Conservation (phyloP, 805 yeast genomes). For the Suhomyces xylopsoci region DNA sequence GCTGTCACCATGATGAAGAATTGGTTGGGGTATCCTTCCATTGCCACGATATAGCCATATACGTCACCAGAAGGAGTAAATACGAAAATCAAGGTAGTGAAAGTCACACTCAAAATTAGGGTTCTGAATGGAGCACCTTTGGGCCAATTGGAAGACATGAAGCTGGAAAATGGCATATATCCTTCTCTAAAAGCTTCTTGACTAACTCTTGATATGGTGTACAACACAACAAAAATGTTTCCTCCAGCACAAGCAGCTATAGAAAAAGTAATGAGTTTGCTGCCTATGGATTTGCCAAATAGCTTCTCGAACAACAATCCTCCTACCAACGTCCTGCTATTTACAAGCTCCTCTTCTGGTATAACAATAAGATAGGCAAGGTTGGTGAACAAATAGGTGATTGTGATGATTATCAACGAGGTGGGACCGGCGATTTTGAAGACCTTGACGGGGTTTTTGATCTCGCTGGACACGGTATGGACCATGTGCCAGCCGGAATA, state of each 20-base stretch:
- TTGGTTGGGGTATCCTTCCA: conserved; percentile 52
- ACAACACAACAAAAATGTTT: conserved; percentile 58
- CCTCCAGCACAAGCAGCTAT: conserved; percentile 63
- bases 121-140: conserved; percentile 55
- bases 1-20: conserved; percentile 51
- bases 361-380: conserved; percentile 55
- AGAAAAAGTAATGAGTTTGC: conserved; percentile 51
- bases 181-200: conserved; percentile 69
- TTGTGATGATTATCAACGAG: conserved; percentile 45
- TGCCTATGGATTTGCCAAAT: conserved; percentile 51
- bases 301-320: conserved; percentile 55
- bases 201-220: conserved; percentile 57
- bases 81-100: conserved; percentile 40
- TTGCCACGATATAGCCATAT: conserved; percentile 49
- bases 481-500: conserved; percentile 64
- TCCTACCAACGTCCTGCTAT: conserved; percentile 58
- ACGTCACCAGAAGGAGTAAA: conserved; percentile 47
- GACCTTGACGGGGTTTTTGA: conserved; percentile 55
- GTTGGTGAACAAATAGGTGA: conserved; percentile 52
- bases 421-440: conserved; percentile 60
- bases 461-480: conserved; percentile 59
- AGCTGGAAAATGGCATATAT: conserved; percentile 49
- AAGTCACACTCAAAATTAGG: conserved; percentile 39
- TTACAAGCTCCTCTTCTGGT: conserved; percentile 50
- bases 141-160: conserved; percentile 56